phyloP scores from a whole-genome alignment of 352 stramenopile genomes.

The Salisapilia sapeloensis region DNA sequence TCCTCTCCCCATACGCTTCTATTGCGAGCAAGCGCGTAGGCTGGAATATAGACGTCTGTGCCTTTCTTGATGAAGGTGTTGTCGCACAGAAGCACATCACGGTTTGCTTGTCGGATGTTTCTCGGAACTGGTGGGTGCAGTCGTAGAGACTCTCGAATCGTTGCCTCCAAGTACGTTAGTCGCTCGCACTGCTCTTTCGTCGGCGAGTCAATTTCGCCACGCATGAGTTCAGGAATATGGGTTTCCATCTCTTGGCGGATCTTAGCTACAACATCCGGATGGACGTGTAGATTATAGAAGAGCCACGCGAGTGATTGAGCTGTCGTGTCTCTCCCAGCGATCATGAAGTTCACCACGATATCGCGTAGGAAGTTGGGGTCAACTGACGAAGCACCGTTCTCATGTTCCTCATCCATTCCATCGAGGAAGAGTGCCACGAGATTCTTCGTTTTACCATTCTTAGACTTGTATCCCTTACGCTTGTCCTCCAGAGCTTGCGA shows the following conservation, averaged over 20 bases:
- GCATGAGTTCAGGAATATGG: not conserved
- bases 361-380: slow-evolving; percentile 16
- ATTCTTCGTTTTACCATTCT: slow-evolving; percentile 2
- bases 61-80: slow-evolving; percentile 12
- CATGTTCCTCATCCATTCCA: slow-evolving; percentile 4
- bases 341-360: slow-evolving; percentile 35
- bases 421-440: slow-evolving; percentile 8
- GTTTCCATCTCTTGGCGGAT: slow-evolving; percentile 7
- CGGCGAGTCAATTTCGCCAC: slow-evolving; percentile 2
- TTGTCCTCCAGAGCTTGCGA: slow-evolving; percentile 9
- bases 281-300: slow-evolving; percentile 18
- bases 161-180: slow-evolving; percentile 7
- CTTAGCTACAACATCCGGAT: slow-evolving; percentile 11
- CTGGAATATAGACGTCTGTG: slow-evolving; percentile 9
- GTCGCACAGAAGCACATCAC: slow-evolving; percentile 14
- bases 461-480: slow-evolving; percentile 1
- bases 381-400: slow-evolving; percentile 2
- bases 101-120: slow-evolving; percentile 9
- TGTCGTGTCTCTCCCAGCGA: slow-evolving; percentile 33
- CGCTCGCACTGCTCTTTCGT: slow-evolving; percentile 5
- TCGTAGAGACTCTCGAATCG: slow-evolving; percentile 15
- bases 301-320: slow-evolving; percentile 26
- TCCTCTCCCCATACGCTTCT: slow-evolving; percentile 27
- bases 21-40: slow-evolving; percentile 34
- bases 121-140: slow-evolving; percentile 19